Conservation (phyloP, 129 eudicot species). For the Escallonia rubra region DNA sequence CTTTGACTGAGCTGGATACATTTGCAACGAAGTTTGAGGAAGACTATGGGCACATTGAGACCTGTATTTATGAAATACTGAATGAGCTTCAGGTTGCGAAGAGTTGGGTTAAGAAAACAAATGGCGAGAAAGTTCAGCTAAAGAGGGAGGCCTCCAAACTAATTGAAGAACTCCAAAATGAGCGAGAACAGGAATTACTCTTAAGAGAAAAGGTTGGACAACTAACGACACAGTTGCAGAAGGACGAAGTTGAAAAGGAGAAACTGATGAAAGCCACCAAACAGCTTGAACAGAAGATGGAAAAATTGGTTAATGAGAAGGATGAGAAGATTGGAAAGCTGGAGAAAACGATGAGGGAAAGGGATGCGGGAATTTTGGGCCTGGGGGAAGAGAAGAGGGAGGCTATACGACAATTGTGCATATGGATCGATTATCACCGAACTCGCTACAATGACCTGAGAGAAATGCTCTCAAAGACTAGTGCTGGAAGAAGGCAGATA, state of each 20-base stretch:
- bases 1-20: slow-evolving; percentile 49
- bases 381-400: slow-evolving; percentile 83
- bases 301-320: slow-evolving; percentile 26
- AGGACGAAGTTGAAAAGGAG: slow-evolving; percentile 35
- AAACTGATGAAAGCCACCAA: slow-evolving; percentile 27
- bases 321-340: slow-evolving; percentile 44
- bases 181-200: slow-evolving; percentile 18
- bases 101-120: slow-evolving; percentile 40
- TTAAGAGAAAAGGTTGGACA: slow-evolving; percentile 36
- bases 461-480: slow-evolving; percentile 33
- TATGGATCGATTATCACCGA: slow-evolving; percentile 68
- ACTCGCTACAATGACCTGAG: slow-evolving; percentile 48
- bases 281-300: slow-evolving; percentile 40
- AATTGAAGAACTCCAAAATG: slow-evolving; percentile 22
- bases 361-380: slow-evolving; percentile 45
- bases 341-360: slow-evolving; percentile 42
- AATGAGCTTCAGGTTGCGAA: slow-evolving; percentile 56
- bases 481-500: slow-evolving; percentile 30
- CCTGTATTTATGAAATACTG: slow-evolving; percentile 49
- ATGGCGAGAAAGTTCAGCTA: slow-evolving; percentile 37
- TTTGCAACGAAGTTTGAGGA: slow-evolving; percentile 71
- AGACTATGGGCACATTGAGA: slow-evolving; percentile 64
- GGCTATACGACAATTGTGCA: slow-evolving; percentile 81
- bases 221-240: slow-evolving; percentile 19
- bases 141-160: slow-evolving; percentile 27